Percentiles rank a stretch among this genome's conserved stretches.
These are phyloP conservation scores for Alopecurus myosuroides DNA, from an alignment of 176 grass and related monocot genomes.

Conservation along the genomic window DNA sequence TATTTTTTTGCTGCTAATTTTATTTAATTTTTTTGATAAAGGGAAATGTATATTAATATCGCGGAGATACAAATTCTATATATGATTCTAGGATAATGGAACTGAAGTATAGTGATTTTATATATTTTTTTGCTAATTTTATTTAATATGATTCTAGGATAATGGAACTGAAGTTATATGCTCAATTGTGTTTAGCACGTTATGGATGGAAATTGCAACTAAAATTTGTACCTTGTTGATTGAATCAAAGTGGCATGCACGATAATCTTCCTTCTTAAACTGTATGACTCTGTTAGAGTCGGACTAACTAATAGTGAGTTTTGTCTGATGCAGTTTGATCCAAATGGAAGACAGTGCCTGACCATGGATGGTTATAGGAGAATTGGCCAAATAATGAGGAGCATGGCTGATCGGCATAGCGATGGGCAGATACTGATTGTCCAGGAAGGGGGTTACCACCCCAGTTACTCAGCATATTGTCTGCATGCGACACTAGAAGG, in stretches of 20 bases:
- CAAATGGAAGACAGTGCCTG: constrained; percentile 90
- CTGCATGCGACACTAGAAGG: constrained; percentile 84
- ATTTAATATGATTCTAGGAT: too few species aligned
- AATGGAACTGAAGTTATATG: neutral
- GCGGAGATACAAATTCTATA: too few species aligned
- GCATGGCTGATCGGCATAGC: constrained; percentile 39
- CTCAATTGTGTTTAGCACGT: neutral
- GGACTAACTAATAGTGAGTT: neutral
- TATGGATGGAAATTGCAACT: neutral
- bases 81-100: too few species aligned
- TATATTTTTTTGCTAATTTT: neutral
- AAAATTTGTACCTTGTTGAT: neutral
- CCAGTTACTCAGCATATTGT: constrained; percentile 87
- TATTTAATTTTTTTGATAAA: too few species aligned
- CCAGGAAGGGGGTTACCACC: constrained; percentile 88
- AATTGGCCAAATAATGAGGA: constrained; percentile 54
- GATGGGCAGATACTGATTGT: constrained; percentile 62
- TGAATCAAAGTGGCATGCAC: neutral
- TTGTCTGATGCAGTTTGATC: constrained; percentile 66
- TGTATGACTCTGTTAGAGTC: neutral
- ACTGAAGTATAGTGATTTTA: neutral
- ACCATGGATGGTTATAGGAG: constrained; percentile 76
- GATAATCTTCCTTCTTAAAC: neutral
- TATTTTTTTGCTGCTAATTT: neutral
- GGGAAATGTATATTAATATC: too few species aligned